Base-by-base conservation (phyloP, 1,284 basidiomycete species). In the Coriolopsis trogii region DNA sequence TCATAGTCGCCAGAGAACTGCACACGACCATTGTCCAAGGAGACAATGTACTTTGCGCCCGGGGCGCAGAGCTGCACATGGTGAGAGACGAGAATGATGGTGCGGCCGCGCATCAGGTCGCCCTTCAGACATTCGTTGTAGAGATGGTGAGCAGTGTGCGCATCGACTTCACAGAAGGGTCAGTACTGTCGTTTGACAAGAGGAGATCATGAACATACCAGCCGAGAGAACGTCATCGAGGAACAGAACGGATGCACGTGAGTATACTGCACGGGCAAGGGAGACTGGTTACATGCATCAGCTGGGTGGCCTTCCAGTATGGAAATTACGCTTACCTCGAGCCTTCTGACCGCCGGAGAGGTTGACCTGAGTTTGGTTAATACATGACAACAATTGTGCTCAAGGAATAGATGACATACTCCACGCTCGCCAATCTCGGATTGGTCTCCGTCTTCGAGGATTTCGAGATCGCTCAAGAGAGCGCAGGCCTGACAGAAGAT, bases 301-400 rank as follows among this genome's bases (percentile, higher is more conserved):
- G 51, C 28, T 29, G 46, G 33, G 23, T 21, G 33, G 46, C 15
- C 44, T 33, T 50, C n/a, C 45, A 38, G 26, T 12, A 23, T 5
- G 0, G 3, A 8, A 9, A 21, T 2, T 9, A 13, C n/a, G n/a
- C 74, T 37, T 60, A 87, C 88, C 87, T 75, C 96, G 79, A 28
- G 94, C 94, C 64, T 98, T 98, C 68, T 99, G 96, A 24, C 96
- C 96, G 50, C 96, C 96, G 20, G 90, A 93, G 26, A 96, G 72
- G 68, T 94, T 95, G 18, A 94, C 82, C 91, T 88, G n/a, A n/a
- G 60, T 2, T 1, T 9, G 12, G 15, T 5, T 16, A 18, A 18
- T 15, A 4, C n/a, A 18, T n/a, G 5, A 18, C 6, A n/a, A 10
- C 4, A 37, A 37, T 20, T 4, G 2, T 10, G n/a, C 10, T 7